Evolutionary conservation across 345 rosid genomes (phyloP), one percentile per base, ranked within the genome.

Genomic region (Brassica carinata): DNA sequence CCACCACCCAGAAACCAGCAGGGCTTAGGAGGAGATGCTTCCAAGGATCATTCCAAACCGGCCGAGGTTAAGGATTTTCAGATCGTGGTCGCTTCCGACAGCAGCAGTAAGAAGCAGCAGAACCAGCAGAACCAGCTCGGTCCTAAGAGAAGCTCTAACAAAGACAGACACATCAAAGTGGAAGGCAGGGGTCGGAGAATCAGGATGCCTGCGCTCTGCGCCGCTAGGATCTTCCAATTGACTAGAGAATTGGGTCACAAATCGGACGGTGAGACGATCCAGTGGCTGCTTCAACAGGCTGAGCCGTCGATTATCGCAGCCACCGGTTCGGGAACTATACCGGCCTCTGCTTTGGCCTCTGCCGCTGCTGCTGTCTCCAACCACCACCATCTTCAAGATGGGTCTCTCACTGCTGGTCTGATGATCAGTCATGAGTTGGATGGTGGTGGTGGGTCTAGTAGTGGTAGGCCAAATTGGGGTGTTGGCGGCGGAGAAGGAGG

Each of bases 141-240:
- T 2, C 97, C 98, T 3, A 94, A 94, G 79, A 86, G 98, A 77
- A 92, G 86, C 84, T 91, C 98, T 4, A 94, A 94, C 88, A 94
- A 92, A 79, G 98, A 94, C 85, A 86, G 98, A 51, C 98, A 94
- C 83, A 94, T 92, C 57, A 94, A 94, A 78, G 98, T 94, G 15
- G 98, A 94, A 85, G 98, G 98, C 2, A 82, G 98, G 73, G 98
- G 98, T 19, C 83, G 97, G 34, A 87, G 98, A 75, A 94, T 94
- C 67, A 86, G 98, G 94, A 94, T 94, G 98, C 98, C 98, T 26
- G 98, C 98, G 18, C 86, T 94, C 14, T 94, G 98, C 79, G 98
- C 98, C 0, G 97, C 98, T 29, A 88, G 98, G 89, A 94, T 94
- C 78, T 94, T 94, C 64, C 98, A 94, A 69, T 87, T 94, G 83